These are phyloP conservation scores for Candida arabinofermentans DNA, from an alignment of 805 yeast genomes.

Conservation along the genomic window DNA sequence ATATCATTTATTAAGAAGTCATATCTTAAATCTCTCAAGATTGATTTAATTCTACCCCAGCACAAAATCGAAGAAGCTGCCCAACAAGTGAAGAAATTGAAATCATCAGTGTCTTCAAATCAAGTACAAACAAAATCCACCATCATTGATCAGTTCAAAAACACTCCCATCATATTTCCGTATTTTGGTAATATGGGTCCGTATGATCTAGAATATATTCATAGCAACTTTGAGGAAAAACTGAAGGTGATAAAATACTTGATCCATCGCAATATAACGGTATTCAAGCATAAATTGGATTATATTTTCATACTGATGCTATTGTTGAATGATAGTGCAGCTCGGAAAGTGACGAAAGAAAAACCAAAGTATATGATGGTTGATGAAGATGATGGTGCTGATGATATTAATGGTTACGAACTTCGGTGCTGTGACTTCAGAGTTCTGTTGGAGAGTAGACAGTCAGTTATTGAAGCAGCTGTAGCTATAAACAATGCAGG, in stretches of 20 bases:
- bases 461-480: neutral
- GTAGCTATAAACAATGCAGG: too few relatives aligned
- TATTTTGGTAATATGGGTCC: conserved; percentile 12
- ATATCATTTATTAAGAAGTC: conserved; percentile 2
- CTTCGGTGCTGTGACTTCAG: neutral
- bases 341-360: neutral
- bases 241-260: conserved; percentile 9
- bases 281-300: neutral
- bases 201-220: conserved; percentile 11
- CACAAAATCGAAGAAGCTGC: neutral
- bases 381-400: conserved; percentile 1
- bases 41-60: conserved; percentile 10
- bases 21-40: conserved; percentile 1
- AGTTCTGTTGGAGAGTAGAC: neutral
- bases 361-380: neutral
- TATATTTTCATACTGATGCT: conserved; percentile 1
- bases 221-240: conserved; percentile 11
- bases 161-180: conserved; percentile 8
- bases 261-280: conserved; percentile 1
- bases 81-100: neutral
- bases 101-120: neutral
- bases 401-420: neutral
- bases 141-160: neutral
- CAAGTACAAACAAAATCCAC: neutral
- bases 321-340: conserved; percentile 2